Base-by-base conservation (phyloP, 73 alveolate genomes). In the Symbiodinium natans region DNA sequence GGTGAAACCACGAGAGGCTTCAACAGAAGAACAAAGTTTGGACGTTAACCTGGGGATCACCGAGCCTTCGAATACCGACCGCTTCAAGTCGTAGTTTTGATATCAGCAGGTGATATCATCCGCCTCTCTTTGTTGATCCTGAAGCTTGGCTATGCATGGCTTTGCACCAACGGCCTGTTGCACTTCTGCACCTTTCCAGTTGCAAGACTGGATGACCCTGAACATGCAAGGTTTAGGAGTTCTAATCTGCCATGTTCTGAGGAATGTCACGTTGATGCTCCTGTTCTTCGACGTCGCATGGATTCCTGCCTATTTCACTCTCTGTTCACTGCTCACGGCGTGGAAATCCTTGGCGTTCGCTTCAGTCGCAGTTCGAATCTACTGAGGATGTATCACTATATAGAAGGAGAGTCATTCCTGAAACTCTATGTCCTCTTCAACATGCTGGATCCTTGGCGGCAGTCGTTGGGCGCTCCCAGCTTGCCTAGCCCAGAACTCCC, bases 371-470 rank as follows among this genome's bases (percentile, higher is more conserved):
- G n/a, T n/a, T n/a, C n/a, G n/a, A n/a, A n/a, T n/a, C 8, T 1
- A 27, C 82, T 63, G 36, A 63, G 82, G 82, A 63, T 63, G 82
- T 63, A 63, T 29, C 82, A 63, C 38, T 63, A 63, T 34, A 63
- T 63, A 52, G 68, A 52, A 86, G 94, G 96, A 7, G 96, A 89
- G 38, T 68, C 88, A 4, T 89, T 89, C 80, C 75, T 89, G 88
- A 89, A 89, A 41, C 74, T 89, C 39, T 89, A 89, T 68, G 96
- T 89, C 23, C 41, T 89, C 88, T 89, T 89, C 96, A 89, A 89
- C 96, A 89, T 89, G 96, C n/a, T 88, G 95, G 95, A n/a, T 77
- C 52, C 52, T 38, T 52, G 33, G 33, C 48, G 33, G 54, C 54
- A n/a, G 42, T 8, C 87, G 29, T 27, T 27, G 41, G 27, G 7